Conservation (phyloP, 1,284 basidiomycete species). For the Phylloporus gajari region DNA sequence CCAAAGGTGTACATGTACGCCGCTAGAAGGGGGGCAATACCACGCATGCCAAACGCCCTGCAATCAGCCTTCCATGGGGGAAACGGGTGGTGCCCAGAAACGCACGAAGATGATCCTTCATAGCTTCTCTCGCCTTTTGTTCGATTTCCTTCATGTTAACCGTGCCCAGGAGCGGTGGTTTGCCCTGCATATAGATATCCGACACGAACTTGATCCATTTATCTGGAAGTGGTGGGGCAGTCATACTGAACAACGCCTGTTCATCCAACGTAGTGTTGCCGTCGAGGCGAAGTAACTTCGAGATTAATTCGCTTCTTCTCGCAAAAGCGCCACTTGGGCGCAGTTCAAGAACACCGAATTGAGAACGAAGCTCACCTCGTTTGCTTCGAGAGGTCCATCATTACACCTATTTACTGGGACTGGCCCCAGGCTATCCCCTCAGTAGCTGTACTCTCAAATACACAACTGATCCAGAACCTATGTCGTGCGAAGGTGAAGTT, state of each 20-base stretch:
- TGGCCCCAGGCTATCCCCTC: too few species aligned
- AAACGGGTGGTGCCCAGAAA: slow-evolving; percentile 4
- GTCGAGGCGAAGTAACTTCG: too few species aligned
- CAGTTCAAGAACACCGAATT: too few species aligned
- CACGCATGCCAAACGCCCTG: background rate
- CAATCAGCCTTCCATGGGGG: background rate
- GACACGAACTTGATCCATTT: slow-evolving; percentile 42
- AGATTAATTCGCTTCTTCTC: too few species aligned
- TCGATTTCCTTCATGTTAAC: slow-evolving; percentile 64
- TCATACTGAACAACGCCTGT: slow-evolving; percentile 29
- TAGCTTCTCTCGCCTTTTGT: slow-evolving; percentile 57
- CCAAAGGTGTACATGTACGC: slow-evolving; percentile 62
- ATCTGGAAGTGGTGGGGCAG: slow-evolving; percentile 28
- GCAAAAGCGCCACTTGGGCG: too few species aligned
- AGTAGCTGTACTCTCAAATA: too few species aligned
- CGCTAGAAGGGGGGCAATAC: slow-evolving; percentile 38
- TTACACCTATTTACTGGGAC: too few species aligned
- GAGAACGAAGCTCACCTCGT: too few species aligned
- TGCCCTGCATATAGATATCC: slow-evolving; percentile 50
- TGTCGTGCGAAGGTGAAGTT: too few species aligned
- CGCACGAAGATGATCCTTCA: slow-evolving; percentile 58
- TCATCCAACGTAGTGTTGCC: too few species aligned
- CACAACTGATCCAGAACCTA: too few species aligned
- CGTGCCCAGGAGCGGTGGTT: slow-evolving; percentile 59
- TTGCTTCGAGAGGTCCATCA: too few species aligned